These are phyloP conservation scores for Yamadazyma insecticola DNA, from an alignment of 805 yeast species.

Conservation along the genomic window DNA sequence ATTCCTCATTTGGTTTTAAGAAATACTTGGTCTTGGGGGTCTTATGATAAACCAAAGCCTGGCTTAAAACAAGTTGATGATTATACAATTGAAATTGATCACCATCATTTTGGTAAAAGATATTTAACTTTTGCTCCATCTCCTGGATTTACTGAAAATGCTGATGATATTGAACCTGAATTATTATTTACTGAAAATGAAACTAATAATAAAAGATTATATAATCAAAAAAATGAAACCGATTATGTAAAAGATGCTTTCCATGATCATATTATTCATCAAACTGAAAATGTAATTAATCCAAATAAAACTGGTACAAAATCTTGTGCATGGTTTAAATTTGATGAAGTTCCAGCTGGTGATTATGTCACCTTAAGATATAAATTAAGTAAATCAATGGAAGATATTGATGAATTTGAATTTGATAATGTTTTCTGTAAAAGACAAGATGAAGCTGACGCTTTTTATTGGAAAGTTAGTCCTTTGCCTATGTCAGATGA, in stretches of 20 bases:
- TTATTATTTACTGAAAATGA: slow-evolving; percentile 87
- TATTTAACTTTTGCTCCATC: slow-evolving; percentile 72
- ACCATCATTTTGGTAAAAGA: slow-evolving; percentile 66
- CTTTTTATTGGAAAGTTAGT: slow-evolving; percentile 82
- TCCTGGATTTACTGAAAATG: slow-evolving; percentile 60
- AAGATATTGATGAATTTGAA: slow-evolving; percentile 63
- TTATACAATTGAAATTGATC: slow-evolving; percentile 55
- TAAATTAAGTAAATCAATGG: slow-evolving; percentile 46
- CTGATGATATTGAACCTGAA: slow-evolving; percentile 68
- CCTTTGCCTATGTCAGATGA: slow-evolving; percentile 82
- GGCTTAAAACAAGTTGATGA: slow-evolving; percentile 34
- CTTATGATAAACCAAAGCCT: slow-evolving; percentile 49
- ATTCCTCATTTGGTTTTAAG: slow-evolving; percentile 81
- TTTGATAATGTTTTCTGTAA: slow-evolving; percentile 65
- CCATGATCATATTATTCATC: slow-evolving; percentile 74
- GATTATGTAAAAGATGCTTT: slow-evolving; percentile 82
- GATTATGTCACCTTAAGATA: slow-evolving; percentile 84
- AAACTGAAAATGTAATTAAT: slow-evolving; percentile 56
- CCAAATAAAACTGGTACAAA: slow-evolving; percentile 75
- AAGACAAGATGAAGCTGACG: slow-evolving; percentile 86
- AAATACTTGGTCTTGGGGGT: slow-evolving; percentile 94
- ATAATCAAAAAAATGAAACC: slow-evolving; percentile 52
- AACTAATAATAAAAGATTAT: slow-evolving; percentile 68
- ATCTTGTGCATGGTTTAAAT: slow-evolving; percentile 77
- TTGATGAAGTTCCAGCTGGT: slow-evolving; percentile 78